These are phyloP conservation scores for Vinca major DNA, from an alignment of 305 asterid species.

Conservation along the genomic window DNA sequence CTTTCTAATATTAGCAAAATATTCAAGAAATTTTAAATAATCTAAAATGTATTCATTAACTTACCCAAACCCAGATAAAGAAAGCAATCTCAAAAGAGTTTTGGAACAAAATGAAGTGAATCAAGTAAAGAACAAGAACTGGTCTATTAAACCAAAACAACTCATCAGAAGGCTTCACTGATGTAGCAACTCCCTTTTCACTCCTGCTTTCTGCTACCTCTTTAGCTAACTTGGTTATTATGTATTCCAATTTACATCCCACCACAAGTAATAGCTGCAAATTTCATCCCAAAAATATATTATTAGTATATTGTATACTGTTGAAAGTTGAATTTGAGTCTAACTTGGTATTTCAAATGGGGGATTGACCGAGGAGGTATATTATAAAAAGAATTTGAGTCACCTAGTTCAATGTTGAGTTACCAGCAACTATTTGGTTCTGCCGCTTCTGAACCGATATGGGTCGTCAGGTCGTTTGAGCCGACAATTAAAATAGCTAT, in stretches of 20 bases:
- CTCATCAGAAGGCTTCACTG: conserved; percentile 61
- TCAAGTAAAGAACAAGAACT: conserved; percentile 55
- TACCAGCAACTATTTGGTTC: no score
- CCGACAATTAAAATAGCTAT: no score
- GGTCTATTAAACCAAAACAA: conserved; percentile 76
- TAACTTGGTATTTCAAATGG: no score
- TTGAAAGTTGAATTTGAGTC: neutral
- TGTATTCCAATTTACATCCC: conserved; percentile 84
- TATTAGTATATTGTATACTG: no score
- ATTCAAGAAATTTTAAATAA: no score
- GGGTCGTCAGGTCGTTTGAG: no score
- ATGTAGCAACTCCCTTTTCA: conserved; percentile 18
- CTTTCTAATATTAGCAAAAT: no score
- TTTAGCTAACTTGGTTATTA: conserved; percentile 56
- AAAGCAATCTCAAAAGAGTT: conserved; percentile 84
- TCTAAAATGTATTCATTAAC: conserved; percentile 1
- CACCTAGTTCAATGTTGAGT: no score
- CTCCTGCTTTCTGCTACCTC: conserved; percentile 34
- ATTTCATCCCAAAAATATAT: no score
- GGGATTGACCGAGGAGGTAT: no score
- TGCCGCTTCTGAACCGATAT: no score
- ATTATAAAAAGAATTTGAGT: no score
- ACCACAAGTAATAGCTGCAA: conserved; percentile 65
- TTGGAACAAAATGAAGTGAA: conserved; percentile 90
- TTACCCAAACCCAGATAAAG: conserved; percentile 84